phyloP scores from a whole-genome alignment of 768 basidiomycete species.

The Lactifluus hygrophoroides region DNA sequence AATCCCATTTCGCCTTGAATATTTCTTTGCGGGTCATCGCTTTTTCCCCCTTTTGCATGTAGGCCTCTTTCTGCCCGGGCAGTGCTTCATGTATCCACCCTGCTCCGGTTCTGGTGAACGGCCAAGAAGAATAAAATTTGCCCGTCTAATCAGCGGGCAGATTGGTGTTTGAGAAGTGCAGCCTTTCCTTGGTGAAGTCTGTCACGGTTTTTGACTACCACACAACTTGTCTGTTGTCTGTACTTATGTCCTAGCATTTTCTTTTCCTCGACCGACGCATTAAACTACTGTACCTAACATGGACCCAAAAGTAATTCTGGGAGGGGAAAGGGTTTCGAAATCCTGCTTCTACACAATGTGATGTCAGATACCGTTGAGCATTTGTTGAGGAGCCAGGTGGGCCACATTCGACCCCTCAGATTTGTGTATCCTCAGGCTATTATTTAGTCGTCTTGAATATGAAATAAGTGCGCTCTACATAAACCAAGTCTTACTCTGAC shows the following conservation, averaged over 20 bases:
- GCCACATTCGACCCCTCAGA: neutral
- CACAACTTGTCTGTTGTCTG: neutral
- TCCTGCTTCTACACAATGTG: neutral
- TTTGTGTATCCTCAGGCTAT: neutral
- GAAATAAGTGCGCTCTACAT: too few species aligned
- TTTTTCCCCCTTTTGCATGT: neutral
- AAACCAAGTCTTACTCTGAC: too few species aligned
- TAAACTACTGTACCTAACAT: too few species aligned
- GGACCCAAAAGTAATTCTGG: too few species aligned
- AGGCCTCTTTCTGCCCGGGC: constrained; percentile 24
- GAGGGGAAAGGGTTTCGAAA: too few species aligned
- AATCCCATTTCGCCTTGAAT: too few species aligned
- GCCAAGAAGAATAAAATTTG: constrained; percentile 15
- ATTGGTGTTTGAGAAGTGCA: constrained; percentile 22
- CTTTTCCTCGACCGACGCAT: too few species aligned
- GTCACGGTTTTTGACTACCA: constrained; percentile 19
- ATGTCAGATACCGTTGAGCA: neutral
- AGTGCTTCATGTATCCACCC: constrained; percentile 18
- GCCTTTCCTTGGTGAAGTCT: neutral
- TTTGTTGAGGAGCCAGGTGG: neutral
- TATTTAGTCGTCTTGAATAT: too few species aligned
- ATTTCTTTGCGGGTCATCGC: too few species aligned
- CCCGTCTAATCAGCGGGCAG: constrained; percentile 15
- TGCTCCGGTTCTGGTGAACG: constrained; percentile 24
- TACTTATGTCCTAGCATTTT: neutral